Evolutionary conservation across 1,284 basidiomycete genomes (phyloP).

Genomic region (Sanghuangporus sanghuang): DNA sequence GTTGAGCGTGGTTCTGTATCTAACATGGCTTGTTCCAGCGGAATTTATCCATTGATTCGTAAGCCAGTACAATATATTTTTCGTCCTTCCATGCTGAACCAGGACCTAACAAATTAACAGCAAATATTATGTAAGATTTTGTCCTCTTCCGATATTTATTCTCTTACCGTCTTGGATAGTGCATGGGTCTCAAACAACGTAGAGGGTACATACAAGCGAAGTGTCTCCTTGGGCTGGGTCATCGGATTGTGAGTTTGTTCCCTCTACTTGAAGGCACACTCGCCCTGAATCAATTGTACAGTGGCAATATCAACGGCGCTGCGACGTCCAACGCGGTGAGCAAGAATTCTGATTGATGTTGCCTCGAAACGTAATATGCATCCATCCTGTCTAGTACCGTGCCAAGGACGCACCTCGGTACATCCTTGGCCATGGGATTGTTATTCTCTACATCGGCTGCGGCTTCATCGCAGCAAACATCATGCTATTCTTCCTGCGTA

Average conservation of each 20-base stretch:
- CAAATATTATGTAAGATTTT: slow-evolving; percentile 54
- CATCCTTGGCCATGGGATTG: slow-evolving; percentile 61
- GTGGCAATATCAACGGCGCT: slow-evolving; percentile 44
- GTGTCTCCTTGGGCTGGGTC: slow-evolving; percentile 65
- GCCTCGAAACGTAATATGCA: slow-evolving; percentile 7
- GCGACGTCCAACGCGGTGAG: slow-evolving; percentile 41
- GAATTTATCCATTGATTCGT: slow-evolving; percentile 69
- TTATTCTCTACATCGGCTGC: slow-evolving; percentile 65
- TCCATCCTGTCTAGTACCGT: slow-evolving; percentile 46
- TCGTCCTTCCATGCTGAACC: neutral
- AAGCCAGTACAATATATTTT: slow-evolving; percentile 25
- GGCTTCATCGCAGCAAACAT: slow-evolving; percentile 50
- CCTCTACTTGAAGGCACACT: neutral
- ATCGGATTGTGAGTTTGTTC: slow-evolving; percentile 38
- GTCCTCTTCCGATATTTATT: neutral
- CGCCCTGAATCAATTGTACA: slow-evolving; percentile 10
- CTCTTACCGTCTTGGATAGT: slow-evolving; percentile 26
- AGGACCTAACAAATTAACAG: slow-evolving; percentile 26
- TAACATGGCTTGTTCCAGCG: slow-evolving; percentile 32
- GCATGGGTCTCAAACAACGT: slow-evolving; percentile 71
- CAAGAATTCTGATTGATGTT: slow-evolving; percentile 2
- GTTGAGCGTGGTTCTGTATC: neutral
- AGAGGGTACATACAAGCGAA: slow-evolving; percentile 72
- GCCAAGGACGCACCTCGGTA: slow-evolving; percentile 64
- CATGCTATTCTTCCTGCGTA: slow-evolving; percentile 43